Evolutionary conservation across 176 grass and related monocot genomes (phyloP), one percentile per base, ranked within the genome.

Genomic region (Avena eriantha): DNA sequence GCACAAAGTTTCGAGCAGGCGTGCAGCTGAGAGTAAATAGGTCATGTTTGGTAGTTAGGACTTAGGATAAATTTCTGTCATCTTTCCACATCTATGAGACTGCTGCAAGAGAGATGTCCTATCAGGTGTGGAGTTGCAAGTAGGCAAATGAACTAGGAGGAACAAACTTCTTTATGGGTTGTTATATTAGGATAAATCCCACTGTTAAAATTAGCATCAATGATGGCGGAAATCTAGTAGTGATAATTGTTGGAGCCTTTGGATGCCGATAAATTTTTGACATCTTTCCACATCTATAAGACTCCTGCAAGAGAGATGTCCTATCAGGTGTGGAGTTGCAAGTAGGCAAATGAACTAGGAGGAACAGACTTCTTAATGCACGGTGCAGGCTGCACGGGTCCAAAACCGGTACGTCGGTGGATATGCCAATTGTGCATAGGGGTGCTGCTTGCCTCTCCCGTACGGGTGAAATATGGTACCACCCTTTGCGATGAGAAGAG

Each of bases 81-180:
- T 24, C 12, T 45, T 79, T 61, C 12, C 55, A 26, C 21, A 24
- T 48, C 21, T 24, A 45, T 45, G n/a, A 34, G 35, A 24, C n/a
- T 4, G 13, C 13, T 10, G 14, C 35, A 23, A 63, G 77, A 26
- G 15, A 31, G 8, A 43, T 10, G 13, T 43, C 55, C 24, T 43
- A 33, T 58, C 77, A 60, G 55, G 56, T 79, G 35, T 60, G 34
- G 35, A 60, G 55, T 43, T 79, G 21, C 0, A 13, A 53, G 64
- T 70, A 70, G 13, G 64, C 47, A 66, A 82, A 53, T 82, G 47
- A 50, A 23, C 80, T 79, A 16, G n/a, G 1, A 22, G 35, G 77
- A 61, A 79, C 21, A 79, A 79, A 79, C 21, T 74, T 48, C 22
- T 16, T 22, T 16, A 50, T 74, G 26, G 63, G 13, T 35, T 12